Percentiles rank a stretch among this genome's conserved stretches.
phyloP scores from a whole-genome alignment of 768 basidiomycete species.

The Lactifluus piperatus region DNA sequence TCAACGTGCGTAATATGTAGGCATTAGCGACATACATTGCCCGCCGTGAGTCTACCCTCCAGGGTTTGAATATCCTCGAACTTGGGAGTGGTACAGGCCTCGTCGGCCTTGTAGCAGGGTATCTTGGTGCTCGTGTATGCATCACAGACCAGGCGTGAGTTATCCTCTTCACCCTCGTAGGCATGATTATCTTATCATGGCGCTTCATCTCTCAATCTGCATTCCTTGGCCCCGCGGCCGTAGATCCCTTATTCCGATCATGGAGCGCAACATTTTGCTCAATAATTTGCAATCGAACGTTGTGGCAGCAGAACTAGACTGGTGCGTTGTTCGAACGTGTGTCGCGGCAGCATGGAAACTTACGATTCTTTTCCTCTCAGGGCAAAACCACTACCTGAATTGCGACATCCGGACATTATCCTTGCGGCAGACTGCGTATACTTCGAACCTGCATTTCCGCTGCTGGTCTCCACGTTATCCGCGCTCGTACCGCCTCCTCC shows the following conservation, averaged over 20 bases:
- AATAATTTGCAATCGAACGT: conserved; percentile 52
- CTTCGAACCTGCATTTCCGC: conserved; percentile 86
- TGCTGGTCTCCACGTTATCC: conserved; percentile 71
- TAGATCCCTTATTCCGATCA: conserved; percentile 71
- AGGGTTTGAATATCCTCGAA: conserved; percentile 59
- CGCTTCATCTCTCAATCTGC: background rate
- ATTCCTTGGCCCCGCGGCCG: background rate
- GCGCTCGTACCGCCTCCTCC: conserved; percentile 39
- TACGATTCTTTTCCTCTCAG: conserved; percentile 29
- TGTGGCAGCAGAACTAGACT: conserved; percentile 66
- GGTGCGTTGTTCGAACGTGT: conserved; percentile 38
- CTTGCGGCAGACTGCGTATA: conserved; percentile 95
- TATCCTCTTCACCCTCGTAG: background rate
- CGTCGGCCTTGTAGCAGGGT: conserved; percentile 77
- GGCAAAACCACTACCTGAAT: conserved; percentile 50
- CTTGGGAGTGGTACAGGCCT: conserved; percentile 89
- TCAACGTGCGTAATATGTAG: conserved; percentile 32
- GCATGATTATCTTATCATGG: background rate
- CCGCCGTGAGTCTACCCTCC: conserved; percentile 43
- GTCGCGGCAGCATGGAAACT: background rate
- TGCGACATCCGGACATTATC: conserved; percentile 51
- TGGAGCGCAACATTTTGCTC: conserved; percentile 61
- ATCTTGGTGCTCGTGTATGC: conserved; percentile 55
- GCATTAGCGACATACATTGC: conserved; percentile 72
- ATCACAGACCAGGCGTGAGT: conserved; percentile 91